Evolutionary conservation across 108 stramenopile species (phyloP).

Genomic region (Nitzschia sp.): DNA sequence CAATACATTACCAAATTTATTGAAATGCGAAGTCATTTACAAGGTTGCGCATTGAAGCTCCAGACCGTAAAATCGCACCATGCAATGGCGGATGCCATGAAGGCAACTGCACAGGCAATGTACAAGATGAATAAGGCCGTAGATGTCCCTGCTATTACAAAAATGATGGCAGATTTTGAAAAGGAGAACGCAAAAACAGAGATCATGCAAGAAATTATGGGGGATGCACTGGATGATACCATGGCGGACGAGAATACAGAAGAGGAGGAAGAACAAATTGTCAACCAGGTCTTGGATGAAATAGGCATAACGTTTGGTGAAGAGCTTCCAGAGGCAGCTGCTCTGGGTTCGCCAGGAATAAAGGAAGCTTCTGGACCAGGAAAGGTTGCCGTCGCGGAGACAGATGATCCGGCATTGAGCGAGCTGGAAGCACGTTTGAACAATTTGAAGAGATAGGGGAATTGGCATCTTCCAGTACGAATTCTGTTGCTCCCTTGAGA

Average conservation of each 20-base stretch:
- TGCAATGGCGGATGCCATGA: conserved; percentile 96
- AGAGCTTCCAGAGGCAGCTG: conserved; percentile 76
- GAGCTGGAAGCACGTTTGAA: conserved; percentile 88
- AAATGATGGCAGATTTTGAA: conserved; percentile 98
- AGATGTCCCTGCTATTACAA: conserved; percentile 88
- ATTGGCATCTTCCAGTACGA: neutral
- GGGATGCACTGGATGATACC: conserved; percentile 94
- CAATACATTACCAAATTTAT: conserved; percentile 95
- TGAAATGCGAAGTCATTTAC: conserved; percentile 94
- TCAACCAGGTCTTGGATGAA: conserved; percentile 88
- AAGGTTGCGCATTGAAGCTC: conserved; percentile 91
- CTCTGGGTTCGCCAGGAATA: conserved; percentile 32
- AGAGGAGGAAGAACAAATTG: conserved; percentile 92
- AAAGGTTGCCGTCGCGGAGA: conserved; percentile 46
- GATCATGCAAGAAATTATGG: conserved; percentile 97
- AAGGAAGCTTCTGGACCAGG: conserved; percentile 30
- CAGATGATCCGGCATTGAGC: conserved; percentile 66
- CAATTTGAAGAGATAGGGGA: conserved; percentile 74
- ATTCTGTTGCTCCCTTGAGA: no score
- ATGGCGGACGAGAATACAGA: conserved; percentile 88
- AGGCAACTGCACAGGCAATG: conserved; percentile 88
- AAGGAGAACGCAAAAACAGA: conserved; percentile 93
- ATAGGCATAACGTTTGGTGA: conserved; percentile 85
- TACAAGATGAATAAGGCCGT: conserved; percentile 94
- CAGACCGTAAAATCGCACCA: conserved; percentile 94